Base-by-base conservation (phyloP, 805 yeast species). In the Saturnispora gosingensis region DNA sequence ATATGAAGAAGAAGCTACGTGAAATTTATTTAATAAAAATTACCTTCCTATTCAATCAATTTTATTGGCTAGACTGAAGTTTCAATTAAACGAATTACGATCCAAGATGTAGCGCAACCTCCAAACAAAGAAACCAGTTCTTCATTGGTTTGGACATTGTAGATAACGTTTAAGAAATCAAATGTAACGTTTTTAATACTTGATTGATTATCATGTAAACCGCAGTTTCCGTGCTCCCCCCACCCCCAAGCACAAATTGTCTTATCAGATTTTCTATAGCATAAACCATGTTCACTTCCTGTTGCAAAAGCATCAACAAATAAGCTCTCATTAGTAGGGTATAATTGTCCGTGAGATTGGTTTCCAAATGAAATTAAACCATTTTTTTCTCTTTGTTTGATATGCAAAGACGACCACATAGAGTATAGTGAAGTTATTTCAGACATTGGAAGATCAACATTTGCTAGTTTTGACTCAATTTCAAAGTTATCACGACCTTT, bases 151-250 rank as follows among this genome's bases (percentile, higher is more conserved):
- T 43, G 10, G 43, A 16, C 45, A 30, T 18, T 46, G 56, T 71
- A 70, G 3, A 75, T 36, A 8, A 48, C 51, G 50, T 75, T 75
- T 20, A 74, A 56, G 43, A 66, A 60, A 53, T 65, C 67, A 53
- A 66, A 72, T 3, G 73, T 69, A 45, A 69, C 76, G 46, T 48
- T 67, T 36, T 52, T 64, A 45, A 10, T 57, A 46, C 10, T 28
- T 48, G 6, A 53, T 45, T 3, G 57, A 46, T 18, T 46, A 48
- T 45, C 22, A 30, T 38, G 64, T 62, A 51, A 47, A 0, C 96
- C 96, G 67, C 98, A 91, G 63, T 91, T 91, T 0, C 99, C 99
- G 66, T 91, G 99, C 61, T 93, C 98, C 13, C 97, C 97, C 99
- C 99, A 91, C 0, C 99, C 99, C 98, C 98, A 93, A 2, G 90